Percentiles rank a stretch among this genome's conserved stretches.
Conservation (phyloP, 1,284 basidiomycete genomes). For the Cerioporus squamosus region DNA sequence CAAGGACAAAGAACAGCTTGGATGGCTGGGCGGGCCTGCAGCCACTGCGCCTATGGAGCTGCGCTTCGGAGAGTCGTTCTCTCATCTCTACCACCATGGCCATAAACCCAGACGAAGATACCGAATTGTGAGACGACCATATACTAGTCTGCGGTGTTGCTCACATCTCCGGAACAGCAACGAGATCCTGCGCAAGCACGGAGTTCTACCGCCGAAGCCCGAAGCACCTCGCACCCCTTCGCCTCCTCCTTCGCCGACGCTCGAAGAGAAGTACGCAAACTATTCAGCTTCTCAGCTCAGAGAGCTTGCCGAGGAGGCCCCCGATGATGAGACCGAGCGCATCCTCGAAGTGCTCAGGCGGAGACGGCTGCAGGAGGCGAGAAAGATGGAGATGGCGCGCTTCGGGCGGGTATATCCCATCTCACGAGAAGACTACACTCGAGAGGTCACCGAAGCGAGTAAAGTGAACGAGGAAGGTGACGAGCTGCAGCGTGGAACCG, state of each 20-base stretch:
- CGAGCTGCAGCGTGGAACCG: slow-evolving; percentile 72
- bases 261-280: slow-evolving; percentile 69
- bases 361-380: slow-evolving; percentile 69
- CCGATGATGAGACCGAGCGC: slow-evolving; percentile 80
- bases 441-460: slow-evolving; percentile 95
- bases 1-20: neutral
- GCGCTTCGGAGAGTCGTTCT: neutral
- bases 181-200: slow-evolving; percentile 89
- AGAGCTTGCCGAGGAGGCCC: slow-evolving; percentile 69
- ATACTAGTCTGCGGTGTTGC: neutral
- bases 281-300: slow-evolving; percentile 70
- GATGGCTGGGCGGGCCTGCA: neutral
- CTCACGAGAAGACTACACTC: slow-evolving; percentile 90
- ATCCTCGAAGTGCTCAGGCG: slow-evolving; percentile 73
- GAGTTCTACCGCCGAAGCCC: slow-evolving; percentile 83
- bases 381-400: slow-evolving; percentile 64
- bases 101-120: slow-evolving; percentile 85
- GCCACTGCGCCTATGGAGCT: too few relatives aligned
- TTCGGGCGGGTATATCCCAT: slow-evolving; percentile 93
- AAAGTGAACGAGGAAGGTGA: slow-evolving; percentile 71
- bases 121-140: slow-evolving; percentile 78
- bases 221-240: slow-evolving; percentile 75
- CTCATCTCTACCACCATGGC: slow-evolving; percentile 47
- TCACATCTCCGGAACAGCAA: slow-evolving; percentile 58
- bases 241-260: slow-evolving; percentile 67